phyloP scores from a whole-genome alignment of 495 filamentous ascomycete species.

The Hypoxylon perforatum region DNA sequence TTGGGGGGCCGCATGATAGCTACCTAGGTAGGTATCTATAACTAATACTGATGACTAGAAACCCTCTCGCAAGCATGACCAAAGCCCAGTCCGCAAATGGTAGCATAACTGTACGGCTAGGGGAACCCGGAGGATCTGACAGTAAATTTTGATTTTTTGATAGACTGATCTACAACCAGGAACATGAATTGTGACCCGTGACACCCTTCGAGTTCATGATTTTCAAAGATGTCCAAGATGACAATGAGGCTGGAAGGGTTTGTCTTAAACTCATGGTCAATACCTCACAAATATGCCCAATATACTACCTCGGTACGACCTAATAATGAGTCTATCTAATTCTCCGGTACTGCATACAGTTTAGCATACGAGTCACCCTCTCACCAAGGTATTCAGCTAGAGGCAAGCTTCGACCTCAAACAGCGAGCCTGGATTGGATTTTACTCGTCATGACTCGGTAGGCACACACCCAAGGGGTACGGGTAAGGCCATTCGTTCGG shows the following conservation, averaged over 20 bases:
- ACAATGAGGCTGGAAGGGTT: slow-evolving; percentile 36
- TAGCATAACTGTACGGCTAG: slow-evolving; percentile 21
- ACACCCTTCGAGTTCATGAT: slow-evolving; percentile 33
- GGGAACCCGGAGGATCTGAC: slow-evolving; percentile 12
- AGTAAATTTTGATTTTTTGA: slow-evolving; percentile 10
- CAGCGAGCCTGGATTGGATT: slow-evolving; percentile 12
- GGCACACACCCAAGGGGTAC: slow-evolving; percentile 37
- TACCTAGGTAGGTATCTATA: neutral
- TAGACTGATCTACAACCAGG: slow-evolving; percentile 34
- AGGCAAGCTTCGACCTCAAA: neutral
- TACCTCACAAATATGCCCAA: slow-evolving; percentile 16
- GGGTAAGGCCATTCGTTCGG: slow-evolving; percentile 33
- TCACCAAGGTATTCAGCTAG: slow-evolving; percentile 25
- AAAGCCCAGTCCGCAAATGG: slow-evolving; percentile 10
- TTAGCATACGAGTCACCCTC: slow-evolving; percentile 16
- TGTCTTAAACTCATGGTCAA: slow-evolving; percentile 41
- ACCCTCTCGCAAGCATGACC: slow-evolving; percentile 4
- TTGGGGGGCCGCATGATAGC: neutral
- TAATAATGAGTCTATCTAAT: slow-evolving; percentile 26
- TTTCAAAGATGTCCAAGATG: too few relatives aligned
- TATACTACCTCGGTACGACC: slow-evolving; percentile 31
- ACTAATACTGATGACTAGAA: slow-evolving; percentile 18
- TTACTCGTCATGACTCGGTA: slow-evolving; percentile 32
- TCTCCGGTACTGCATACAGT: slow-evolving; percentile 14
- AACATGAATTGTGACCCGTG: slow-evolving; percentile 34